These are phyloP conservation scores for Teunomyces gatunensis DNA, from an alignment of 805 yeast species.

Conservation along the genomic window DNA sequence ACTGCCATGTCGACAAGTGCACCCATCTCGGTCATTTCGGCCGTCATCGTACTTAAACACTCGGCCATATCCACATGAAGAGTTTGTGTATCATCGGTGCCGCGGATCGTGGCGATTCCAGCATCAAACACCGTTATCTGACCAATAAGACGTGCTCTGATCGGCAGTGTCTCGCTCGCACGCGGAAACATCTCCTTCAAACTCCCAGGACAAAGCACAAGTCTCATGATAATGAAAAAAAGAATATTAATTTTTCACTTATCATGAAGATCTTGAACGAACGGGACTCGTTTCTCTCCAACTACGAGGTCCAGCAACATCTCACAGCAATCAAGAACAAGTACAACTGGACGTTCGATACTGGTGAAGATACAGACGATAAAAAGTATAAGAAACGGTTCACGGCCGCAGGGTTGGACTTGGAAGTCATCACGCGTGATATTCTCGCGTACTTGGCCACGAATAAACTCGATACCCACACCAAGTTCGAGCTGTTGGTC, in stretches of 20 bases:
- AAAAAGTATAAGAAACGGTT: slow-evolving; percentile 26
- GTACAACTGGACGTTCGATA: slow-evolving; percentile 45
- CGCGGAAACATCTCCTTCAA: background rate
- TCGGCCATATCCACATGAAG: slow-evolving; percentile 9
- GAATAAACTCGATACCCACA: slow-evolving; percentile 23
- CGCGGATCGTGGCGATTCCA: slow-evolving; percentile 1
- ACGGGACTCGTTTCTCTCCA: slow-evolving; percentile 60
- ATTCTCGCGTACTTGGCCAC: slow-evolving; percentile 38
- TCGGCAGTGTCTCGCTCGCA: slow-evolving; percentile 1
- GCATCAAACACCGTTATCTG: slow-evolving; percentile 5
- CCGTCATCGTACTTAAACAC: slow-evolving; percentile 9
- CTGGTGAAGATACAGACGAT: slow-evolving; percentile 28
- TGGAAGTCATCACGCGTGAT: slow-evolving; percentile 52
- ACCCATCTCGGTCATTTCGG: slow-evolving; percentile 17
- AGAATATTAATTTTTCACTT: too few relatives aligned
- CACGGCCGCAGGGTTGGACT: slow-evolving; percentile 42
- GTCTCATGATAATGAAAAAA: background rate
- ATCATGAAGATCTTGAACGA: slow-evolving; percentile 41
- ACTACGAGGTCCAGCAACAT: slow-evolving; percentile 62
- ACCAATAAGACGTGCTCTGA: slow-evolving; percentile 7
- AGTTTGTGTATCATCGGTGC: background rate
- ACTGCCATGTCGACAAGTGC: slow-evolving; percentile 28
- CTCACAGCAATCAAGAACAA: slow-evolving; percentile 46
- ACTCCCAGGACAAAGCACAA: slow-evolving; percentile 5
- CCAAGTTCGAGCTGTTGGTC: slow-evolving; percentile 39